Evolutionary conservation across 2,329 filamentous ascomycete species (phyloP).

Genomic region (Ophiostoma quercus): DNA sequence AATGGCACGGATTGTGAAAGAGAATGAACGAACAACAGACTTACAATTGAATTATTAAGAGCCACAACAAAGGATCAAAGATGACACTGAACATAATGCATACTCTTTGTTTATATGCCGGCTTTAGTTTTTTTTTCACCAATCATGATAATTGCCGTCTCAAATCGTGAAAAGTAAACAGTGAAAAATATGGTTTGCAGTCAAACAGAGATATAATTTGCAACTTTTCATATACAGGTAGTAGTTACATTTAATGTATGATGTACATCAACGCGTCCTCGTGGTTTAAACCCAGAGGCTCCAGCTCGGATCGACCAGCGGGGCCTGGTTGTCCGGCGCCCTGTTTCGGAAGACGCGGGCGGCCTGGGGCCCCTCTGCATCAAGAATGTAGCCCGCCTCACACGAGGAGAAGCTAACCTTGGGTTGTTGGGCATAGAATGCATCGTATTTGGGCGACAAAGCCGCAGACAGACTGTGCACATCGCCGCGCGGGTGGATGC

Average conservation of each 20-base stretch:
- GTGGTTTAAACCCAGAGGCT: neutral
- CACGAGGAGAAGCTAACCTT: constrained; percentile 50
- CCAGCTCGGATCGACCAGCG: neutral
- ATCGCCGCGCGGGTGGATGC: constrained; percentile 48
- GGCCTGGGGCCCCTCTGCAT: constrained; percentile 46
- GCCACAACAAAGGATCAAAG: neutral
- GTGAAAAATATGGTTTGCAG: neutral
- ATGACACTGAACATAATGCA: neutral
- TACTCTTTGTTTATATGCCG: neutral
- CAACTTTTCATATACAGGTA: neutral
- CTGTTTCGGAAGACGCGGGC: neutral
- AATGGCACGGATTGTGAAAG: neutral
- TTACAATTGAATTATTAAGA: neutral
- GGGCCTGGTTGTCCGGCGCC: neutral
- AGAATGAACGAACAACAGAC: neutral
- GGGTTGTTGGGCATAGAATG: constrained; percentile 47
- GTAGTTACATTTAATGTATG: neutral
- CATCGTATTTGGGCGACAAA: constrained; percentile 44
- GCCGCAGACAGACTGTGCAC: constrained; percentile 49
- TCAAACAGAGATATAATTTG: neutral
- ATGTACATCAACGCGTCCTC: neutral
- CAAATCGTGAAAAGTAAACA: neutral
- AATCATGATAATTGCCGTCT: neutral
- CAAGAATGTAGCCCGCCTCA: constrained; percentile 50
- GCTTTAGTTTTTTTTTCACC: too few relatives aligned